Conservation (phyloP, 805 yeast species). For the Hanseniaspora guilliermondii region DNA sequence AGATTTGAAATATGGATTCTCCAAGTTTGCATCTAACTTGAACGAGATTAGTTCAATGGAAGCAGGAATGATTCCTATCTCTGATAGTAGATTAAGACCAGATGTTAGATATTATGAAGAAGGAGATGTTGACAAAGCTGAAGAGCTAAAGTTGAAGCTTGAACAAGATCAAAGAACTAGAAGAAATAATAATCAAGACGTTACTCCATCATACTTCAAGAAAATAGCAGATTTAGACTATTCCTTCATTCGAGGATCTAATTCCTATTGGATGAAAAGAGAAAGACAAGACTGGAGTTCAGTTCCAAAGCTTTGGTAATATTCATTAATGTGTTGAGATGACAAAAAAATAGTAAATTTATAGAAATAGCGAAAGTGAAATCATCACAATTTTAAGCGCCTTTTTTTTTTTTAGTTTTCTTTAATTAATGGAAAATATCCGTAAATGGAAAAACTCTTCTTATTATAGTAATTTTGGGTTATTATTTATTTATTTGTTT, state of each 20-base stretch:
- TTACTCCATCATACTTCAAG: conserved; percentile 51
- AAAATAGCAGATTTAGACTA: conserved; percentile 34
- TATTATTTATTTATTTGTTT: background rate
- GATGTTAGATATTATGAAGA: conserved; percentile 64
- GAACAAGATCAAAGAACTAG: conserved; percentile 75
- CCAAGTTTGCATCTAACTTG: conserved; percentile 66
- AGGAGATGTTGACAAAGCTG: conserved; percentile 63
- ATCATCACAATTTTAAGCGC: background rate
- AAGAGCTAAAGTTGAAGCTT: conserved; percentile 47
- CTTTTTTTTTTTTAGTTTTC: background rate
- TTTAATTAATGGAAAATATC: background rate
- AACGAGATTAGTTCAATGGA: conserved; percentile 71
- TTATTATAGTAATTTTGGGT: too few species aligned
- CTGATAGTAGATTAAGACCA: conserved; percentile 84
- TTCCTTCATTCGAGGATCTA: conserved; percentile 44
- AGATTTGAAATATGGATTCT: conserved; percentile 68
- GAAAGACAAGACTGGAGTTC: conserved; percentile 49
- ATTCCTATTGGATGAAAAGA: conserved; percentile 72
- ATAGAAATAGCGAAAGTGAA: background rate
- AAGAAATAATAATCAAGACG: conserved; percentile 45
- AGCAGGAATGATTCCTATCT: conserved; percentile 52
- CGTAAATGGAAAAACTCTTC: background rate
- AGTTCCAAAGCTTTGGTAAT: conserved; percentile 44
- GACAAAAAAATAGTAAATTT: too few species aligned
- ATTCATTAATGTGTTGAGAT: background rate